Evolutionary conservation across 352 stramenopile genomes (phyloP).

Genomic region (Phytophthora hibernalis): DNA sequence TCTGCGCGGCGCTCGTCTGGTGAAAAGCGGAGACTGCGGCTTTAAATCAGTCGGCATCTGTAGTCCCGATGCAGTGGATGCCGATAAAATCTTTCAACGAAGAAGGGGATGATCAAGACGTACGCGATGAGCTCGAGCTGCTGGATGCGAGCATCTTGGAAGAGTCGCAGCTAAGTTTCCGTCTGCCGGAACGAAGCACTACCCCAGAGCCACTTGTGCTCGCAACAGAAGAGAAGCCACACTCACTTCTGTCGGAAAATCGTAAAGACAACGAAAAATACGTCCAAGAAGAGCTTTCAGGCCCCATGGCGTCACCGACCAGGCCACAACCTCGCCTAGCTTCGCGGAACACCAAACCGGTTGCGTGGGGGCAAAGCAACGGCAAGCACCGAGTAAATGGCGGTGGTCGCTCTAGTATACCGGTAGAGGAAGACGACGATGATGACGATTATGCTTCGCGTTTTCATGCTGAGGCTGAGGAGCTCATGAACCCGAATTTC

Average conservation of each 20-base stretch:
- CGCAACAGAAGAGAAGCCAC: slow-evolving; percentile 34
- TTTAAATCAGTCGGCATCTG: slow-evolving; percentile 6
- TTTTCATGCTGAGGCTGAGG: slow-evolving; percentile 66
- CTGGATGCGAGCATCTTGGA: slow-evolving; percentile 57
- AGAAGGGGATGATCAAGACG: slow-evolving; percentile 47
- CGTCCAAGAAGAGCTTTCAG: slow-evolving; percentile 18
- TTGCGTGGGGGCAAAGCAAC: slow-evolving; percentile 26
- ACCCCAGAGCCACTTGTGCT: slow-evolving; percentile 59
- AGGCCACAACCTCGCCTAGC: slow-evolving; percentile 14
- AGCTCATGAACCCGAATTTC: slow-evolving; percentile 84
- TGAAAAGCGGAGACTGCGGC: slow-evolving; percentile 38
- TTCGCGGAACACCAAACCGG: slow-evolving; percentile 11
- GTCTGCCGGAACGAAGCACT: slow-evolving; percentile 62
- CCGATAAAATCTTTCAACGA: slow-evolving; percentile 38
- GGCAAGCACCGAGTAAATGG: slow-evolving; percentile 11
- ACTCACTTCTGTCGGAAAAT: slow-evolving; percentile 7
- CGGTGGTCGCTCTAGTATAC: slow-evolving; percentile 15
- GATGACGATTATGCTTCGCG: slow-evolving; percentile 44
- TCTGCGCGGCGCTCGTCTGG: slow-evolving; percentile 44
- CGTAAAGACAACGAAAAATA: neutral
- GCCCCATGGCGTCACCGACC: slow-evolving; percentile 5
- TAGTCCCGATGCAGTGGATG: slow-evolving; percentile 53
- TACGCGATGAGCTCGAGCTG: slow-evolving; percentile 52
- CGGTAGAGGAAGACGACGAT: slow-evolving; percentile 33
- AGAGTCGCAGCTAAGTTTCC: slow-evolving; percentile 58